phyloP scores from a whole-genome alignment of 192 early-diverging fungal genomes.

The Linnemannia exigua region DNA sequence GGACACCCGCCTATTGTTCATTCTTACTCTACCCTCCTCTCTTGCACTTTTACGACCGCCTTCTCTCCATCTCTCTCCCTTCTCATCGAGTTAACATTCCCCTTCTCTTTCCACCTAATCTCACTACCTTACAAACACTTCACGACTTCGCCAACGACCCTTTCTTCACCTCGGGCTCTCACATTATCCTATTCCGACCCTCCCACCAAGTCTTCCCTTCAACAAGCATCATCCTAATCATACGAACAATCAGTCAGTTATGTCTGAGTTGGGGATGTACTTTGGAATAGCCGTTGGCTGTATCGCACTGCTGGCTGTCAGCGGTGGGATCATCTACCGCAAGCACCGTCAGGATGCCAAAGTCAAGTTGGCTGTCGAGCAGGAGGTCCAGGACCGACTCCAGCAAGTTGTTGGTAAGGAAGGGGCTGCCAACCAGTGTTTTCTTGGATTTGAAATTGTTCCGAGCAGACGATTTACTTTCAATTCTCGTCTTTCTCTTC shows the following conservation, averaged over 20 bases:
- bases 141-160: not conserved
- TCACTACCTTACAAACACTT: too few relatives aligned
- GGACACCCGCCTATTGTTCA: not conserved
- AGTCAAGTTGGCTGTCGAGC: not conserved
- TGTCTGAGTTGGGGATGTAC: constrained; percentile 18
- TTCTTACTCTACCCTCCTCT: not conserved
- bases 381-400: constrained; percentile 15
- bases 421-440: too few relatives aligned
- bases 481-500: not conserved
- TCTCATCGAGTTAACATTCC: not conserved
- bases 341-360: constrained; percentile 19
- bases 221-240: not conserved
- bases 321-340: constrained; percentile 24
- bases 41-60: not conserved
- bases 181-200: not conserved
- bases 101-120: not conserved
- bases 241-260: too few relatives aligned
- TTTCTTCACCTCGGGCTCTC: not conserved
- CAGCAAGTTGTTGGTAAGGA: constrained; percentile 40
- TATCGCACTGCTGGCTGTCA: constrained; percentile 15
- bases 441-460: too few relatives aligned
- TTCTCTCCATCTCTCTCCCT: not conserved
- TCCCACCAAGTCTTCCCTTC: not conserved
- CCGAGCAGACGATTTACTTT: not conserved
- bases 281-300: constrained; percentile 17